Conservation (phyloP, 2,329 filamentous ascomycete genomes). For the Macrophomina pseudophaseolina region DNA sequence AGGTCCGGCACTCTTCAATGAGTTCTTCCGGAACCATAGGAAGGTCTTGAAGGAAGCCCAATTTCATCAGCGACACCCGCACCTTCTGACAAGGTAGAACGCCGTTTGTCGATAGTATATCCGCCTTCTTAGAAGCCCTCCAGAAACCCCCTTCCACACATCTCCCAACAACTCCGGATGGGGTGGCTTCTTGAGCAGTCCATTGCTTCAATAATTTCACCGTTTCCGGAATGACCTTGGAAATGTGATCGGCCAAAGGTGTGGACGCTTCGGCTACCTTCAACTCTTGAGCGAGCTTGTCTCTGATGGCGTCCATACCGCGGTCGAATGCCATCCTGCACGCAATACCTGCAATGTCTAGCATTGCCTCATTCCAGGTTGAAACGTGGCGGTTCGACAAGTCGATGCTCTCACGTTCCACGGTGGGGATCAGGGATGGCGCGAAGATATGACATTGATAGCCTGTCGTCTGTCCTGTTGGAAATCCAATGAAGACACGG, state of each 20-base stretch:
- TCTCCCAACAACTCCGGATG: conserved; percentile 79
- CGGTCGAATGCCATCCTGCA: conserved; percentile 85
- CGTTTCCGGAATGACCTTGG: conserved; percentile 39
- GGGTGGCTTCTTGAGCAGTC: conserved; percentile 87
- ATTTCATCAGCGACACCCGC: conserved; percentile 72
- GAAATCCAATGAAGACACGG: conserved; percentile 95
- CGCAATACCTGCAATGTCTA: conserved; percentile 88
- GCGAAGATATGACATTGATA: conserved; percentile 93
- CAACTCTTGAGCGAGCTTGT: conserved; percentile 28
- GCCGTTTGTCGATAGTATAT: conserved; percentile 86
- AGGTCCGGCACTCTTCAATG: conserved; percentile 67
- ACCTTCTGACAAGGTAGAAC: conserved; percentile 84
- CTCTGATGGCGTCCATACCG: conserved; percentile 79
- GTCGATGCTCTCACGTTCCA: conserved; percentile 95
- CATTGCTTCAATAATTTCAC: conserved; percentile 86
- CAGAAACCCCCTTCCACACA: conserved; percentile 96
- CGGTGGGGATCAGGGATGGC: conserved; percentile 93
- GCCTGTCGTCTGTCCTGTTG: conserved; percentile 95
- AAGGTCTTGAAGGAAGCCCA: conserved; percentile 85
- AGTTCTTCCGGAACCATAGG: conserved; percentile 82
- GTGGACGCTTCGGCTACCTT: conserved; percentile 56
- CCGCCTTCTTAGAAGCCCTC: conserved; percentile 83
- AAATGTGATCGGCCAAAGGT: conserved; percentile 39
- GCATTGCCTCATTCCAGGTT: conserved; percentile 93
- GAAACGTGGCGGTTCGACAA: conserved; percentile 94